Evolutionary conservation across 805 yeast species (phyloP).

Genomic region (Cyberlindnera euphorbiiphila): DNA sequence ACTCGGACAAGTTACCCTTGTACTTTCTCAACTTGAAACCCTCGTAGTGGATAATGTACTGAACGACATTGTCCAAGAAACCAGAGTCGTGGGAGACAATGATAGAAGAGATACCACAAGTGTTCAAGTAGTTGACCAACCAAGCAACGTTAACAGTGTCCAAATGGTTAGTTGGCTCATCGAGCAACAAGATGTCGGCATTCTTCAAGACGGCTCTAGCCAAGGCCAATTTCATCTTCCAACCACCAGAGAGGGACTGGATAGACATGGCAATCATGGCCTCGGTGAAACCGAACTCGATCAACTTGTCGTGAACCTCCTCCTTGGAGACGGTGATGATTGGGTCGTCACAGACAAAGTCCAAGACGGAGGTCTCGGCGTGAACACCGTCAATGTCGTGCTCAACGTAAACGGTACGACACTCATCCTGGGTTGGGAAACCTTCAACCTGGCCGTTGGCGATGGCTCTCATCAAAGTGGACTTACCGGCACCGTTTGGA

Average conservation of each 20-base stretch:
- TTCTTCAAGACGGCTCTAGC: constrained; percentile 99
- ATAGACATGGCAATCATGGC: constrained; percentile 94
- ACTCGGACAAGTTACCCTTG: constrained; percentile 99
- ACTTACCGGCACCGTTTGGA: constrained; percentile 99
- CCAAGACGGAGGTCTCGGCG: constrained; percentile 91
- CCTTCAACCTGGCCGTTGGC: constrained; percentile 99
- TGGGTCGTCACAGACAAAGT: constrained; percentile 84
- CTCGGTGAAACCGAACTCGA: constrained; percentile 89
- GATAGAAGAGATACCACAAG: constrained; percentile 98
- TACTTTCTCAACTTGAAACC: constrained; percentile 99
- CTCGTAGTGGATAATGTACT: constrained; percentile 99
- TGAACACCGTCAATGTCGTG: constrained; percentile 99
- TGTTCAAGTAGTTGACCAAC: constrained; percentile 98
- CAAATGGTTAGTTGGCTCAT: constrained; percentile 99
- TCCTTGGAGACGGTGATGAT: constrained; percentile 58
- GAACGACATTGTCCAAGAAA: constrained; percentile 95
- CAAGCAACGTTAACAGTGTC: constrained; percentile 99
- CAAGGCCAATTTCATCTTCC: constrained; percentile 99
- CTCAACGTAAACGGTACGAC: constrained; percentile 99
- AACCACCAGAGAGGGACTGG: constrained; percentile 98
- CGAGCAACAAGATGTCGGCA: constrained; percentile 95
- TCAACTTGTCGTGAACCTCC: constrained; percentile 67
- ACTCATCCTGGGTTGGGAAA: constrained; percentile 98
- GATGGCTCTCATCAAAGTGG: constrained; percentile 96
- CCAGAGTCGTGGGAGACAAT: constrained; percentile 99